A percentile compares a stretch with the other conserved stretches of the same genome.
These are phyloP conservation scores for Encephalitozoon intestinalis DNA, from an alignment of 371 early-diverging fungal species.

Conservation along the genomic window DNA sequence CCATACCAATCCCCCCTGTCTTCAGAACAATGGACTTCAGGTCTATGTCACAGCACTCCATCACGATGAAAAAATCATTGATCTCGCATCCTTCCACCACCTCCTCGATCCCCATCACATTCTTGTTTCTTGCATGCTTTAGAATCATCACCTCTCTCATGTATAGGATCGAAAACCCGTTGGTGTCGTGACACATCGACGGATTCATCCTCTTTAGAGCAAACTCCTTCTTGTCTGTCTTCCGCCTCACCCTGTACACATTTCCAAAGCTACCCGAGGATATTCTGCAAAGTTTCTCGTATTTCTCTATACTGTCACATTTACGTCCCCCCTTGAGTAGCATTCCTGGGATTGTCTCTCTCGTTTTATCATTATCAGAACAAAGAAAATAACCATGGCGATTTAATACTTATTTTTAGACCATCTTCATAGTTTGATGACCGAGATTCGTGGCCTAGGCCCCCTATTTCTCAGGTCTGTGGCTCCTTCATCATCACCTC, in stretches of 20 bases:
- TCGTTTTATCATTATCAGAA: background rate
- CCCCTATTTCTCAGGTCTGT: background rate
- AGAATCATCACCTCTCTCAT: conserved; percentile 24
- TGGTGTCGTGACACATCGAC: conserved; percentile 17
- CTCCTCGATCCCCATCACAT: conserved; percentile 10
- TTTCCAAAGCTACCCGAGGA: conserved; percentile 86
- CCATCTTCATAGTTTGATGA: background rate
- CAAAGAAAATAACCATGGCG: background rate
- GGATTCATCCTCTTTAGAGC: conserved; percentile 12
- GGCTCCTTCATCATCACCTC: background rate
- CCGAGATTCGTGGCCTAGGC: background rate
- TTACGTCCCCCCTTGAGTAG: background rate
- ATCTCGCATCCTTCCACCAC: conserved; percentile 64
- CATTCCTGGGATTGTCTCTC: background rate
- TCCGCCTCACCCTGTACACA: conserved; percentile 69
- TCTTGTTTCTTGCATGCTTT: background rate
- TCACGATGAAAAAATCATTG: conserved; percentile 67
- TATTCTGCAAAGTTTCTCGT: background rate
- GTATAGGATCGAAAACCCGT: conserved; percentile 9
- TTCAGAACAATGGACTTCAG: conserved; percentile 39
- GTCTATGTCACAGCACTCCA: conserved; percentile 70
- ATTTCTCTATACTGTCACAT: background rate
- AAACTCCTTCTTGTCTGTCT: conserved; percentile 54
- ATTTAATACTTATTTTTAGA: background rate
- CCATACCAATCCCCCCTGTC: background rate